Percentiles rank a stretch among this genome's conserved stretches.
phyloP scores from a whole-genome alignment of 1,284 basidiomycete genomes.

The Coniferiporia sulphurascens region DNA sequence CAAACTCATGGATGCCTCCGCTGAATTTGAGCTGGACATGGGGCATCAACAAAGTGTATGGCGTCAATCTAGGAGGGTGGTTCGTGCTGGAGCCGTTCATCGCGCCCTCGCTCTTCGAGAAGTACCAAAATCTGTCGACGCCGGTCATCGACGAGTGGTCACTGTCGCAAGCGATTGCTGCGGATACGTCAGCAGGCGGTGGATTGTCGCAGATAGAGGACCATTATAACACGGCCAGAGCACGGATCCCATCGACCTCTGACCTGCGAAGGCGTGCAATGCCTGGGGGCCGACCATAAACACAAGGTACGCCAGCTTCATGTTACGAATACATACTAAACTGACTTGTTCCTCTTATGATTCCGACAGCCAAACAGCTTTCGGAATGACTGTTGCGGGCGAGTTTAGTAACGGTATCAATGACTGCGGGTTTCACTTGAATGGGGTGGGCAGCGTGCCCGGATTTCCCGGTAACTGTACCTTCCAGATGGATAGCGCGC shows the following conservation, averaged over 20 bases:
- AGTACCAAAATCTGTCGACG: slow-evolving; percentile 33
- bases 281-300: no score
- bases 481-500: slow-evolving; percentile 35
- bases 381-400: no score
- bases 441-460: slow-evolving; percentile 41
- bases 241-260: background rate
- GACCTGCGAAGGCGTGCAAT: no score
- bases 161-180: slow-evolving; percentile 63
- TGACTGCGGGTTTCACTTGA: slow-evolving; percentile 45
- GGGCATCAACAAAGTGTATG: slow-evolving; percentile 39
- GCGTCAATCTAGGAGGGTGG: slow-evolving; percentile 69
- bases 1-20: slow-evolving; percentile 60
- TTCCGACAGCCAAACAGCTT: no score
- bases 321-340: no score
- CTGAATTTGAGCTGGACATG: slow-evolving; percentile 63
- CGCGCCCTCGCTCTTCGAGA: slow-evolving; percentile 50
- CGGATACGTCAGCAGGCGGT: slow-evolving; percentile 55
- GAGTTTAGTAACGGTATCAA: slow-evolving; percentile 46
- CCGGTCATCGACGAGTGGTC: slow-evolving; percentile 64
- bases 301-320: no score
- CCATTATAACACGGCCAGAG: slow-evolving; percentile 79
- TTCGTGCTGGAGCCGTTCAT: slow-evolving; percentile 62
- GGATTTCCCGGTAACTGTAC: slow-evolving; percentile 29
- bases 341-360: no score
- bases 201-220: slow-evolving; percentile 58